Conservation (phyloP, 2,329 filamentous ascomycete genomes). For the Madurella mycetomatis region DNA sequence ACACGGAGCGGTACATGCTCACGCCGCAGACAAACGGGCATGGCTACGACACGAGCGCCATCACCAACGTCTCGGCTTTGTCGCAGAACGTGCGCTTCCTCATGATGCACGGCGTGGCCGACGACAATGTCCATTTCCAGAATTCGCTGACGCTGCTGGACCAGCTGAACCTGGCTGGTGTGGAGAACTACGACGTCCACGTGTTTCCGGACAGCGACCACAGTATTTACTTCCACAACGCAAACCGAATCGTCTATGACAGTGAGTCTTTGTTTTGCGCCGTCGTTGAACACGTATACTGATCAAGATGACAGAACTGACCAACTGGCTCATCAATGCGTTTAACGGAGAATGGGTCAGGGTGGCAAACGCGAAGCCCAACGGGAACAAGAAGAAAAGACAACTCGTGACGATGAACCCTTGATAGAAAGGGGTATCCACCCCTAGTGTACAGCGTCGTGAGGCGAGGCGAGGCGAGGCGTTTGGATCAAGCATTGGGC, state of each 20-base stretch:
- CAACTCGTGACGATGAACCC: not conserved
- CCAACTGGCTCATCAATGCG: conserved; percentile 90
- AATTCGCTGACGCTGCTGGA: conserved; percentile 87
- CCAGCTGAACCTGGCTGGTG: conserved; percentile 70
- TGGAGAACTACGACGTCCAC: conserved; percentile 95
- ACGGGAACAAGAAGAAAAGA: conserved; percentile 8
- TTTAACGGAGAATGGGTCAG: conserved; percentile 95
- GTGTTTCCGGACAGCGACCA: conserved; percentile 97
- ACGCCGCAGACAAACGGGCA: conserved; percentile 75
- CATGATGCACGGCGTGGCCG: conserved; percentile 91
- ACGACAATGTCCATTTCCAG: conserved; percentile 97
- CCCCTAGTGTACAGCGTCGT: not conserved
- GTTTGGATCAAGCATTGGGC: conserved; percentile 3
- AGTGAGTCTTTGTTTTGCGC: conserved; percentile 56
- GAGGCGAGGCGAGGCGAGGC: not conserved
- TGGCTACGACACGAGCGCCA: conserved; percentile 72
- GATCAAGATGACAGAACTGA: conserved; percentile 54
- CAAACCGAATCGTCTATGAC: conserved; percentile 85
- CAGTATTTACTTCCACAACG: conserved; percentile 90
- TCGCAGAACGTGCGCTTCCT: conserved; percentile 78
- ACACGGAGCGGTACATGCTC: conserved; percentile 97
- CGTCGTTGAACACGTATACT: not conserved
- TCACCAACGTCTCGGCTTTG: conserved; percentile 71
- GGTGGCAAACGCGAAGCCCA: conserved; percentile 47
- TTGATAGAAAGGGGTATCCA: not conserved